A percentile compares a stretch with the other conserved stretches of the same genome.
Conservation (phyloP, 2,329 filamentous ascomycete species). For the Aureobasidium sp. region DNA sequence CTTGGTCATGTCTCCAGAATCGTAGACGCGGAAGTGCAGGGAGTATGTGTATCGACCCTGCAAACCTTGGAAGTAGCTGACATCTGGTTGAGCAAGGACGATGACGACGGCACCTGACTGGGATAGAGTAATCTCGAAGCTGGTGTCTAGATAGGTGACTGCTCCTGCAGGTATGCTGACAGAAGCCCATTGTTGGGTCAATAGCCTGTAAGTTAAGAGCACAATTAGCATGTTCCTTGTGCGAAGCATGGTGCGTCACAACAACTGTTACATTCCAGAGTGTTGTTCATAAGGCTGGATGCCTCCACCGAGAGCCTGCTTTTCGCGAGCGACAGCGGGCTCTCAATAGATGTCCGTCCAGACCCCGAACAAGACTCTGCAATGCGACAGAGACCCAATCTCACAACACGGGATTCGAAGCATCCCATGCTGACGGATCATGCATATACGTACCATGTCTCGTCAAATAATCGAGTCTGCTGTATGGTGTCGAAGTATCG, state of each 20-base stretch:
- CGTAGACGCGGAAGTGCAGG: conserved; percentile 52
- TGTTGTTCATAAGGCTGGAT: not conserved
- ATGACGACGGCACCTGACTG: conserved; percentile 48
- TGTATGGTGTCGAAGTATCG: conserved; percentile 53
- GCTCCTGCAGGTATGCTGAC: conserved; percentile 43
- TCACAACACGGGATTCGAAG: too few species aligned
- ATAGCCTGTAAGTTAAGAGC: conserved; percentile 11
- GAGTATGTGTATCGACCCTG: conserved; percentile 50
- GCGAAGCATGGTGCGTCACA: not conserved
- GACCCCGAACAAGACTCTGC: not conserved
- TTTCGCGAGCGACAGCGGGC: not conserved
- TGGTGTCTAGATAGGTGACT: conserved; percentile 53
- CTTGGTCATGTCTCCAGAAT: conserved; percentile 33
- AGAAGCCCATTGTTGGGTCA: conserved; percentile 52
- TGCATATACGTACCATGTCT: conserved; percentile 40
- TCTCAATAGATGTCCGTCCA: not conserved
- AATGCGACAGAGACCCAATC: not conserved
- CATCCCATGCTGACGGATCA: too few species aligned
- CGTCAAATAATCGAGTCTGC: conserved; percentile 53
- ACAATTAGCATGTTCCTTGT: not conserved
- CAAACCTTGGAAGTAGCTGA: conserved; percentile 52
- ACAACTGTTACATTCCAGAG: not conserved
- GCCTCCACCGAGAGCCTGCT: not conserved
- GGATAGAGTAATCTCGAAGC: conserved; percentile 48
- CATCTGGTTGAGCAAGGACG: conserved; percentile 52